Conservation (phyloP, 352 stramenopile genomes). For the Thalassiosira hispida region DNA sequence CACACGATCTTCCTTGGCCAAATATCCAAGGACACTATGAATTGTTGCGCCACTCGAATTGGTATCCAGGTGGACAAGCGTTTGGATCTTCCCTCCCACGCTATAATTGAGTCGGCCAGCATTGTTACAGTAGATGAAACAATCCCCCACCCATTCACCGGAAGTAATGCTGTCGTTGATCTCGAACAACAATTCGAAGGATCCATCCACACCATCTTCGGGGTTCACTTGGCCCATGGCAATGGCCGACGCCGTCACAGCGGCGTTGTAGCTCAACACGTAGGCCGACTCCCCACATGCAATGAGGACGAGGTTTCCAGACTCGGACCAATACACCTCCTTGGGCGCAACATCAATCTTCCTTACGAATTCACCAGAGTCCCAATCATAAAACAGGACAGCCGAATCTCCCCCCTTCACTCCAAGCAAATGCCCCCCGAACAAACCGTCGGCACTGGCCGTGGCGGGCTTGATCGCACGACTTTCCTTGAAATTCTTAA, state of each 20-base stretch:
- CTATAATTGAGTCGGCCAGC: slow-evolving; percentile 96
- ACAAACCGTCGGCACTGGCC: slow-evolving; percentile 93
- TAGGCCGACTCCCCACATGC: slow-evolving; percentile 95
- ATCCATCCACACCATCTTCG: slow-evolving; percentile 96
- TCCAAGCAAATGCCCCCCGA: slow-evolving; percentile 94
- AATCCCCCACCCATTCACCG: slow-evolving; percentile 99
- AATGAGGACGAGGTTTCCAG: slow-evolving; percentile 94
- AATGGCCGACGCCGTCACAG: slow-evolving; percentile 90
- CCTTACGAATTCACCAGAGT: slow-evolving; percentile 95
- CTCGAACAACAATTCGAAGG: slow-evolving; percentile 98
- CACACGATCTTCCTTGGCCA: slow-evolving; percentile 97
- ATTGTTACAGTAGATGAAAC: slow-evolving; percentile 98
- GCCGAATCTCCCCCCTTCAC: slow-evolving; percentile 93
- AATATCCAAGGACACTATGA: slow-evolving; percentile 96
- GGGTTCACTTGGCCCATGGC: slow-evolving; percentile 87
- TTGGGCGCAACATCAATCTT: slow-evolving; percentile 98
- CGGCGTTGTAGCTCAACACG: slow-evolving; percentile 94
- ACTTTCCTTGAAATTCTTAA: slow-evolving; percentile 99
- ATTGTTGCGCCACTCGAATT: slow-evolving; percentile 88
- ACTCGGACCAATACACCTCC: slow-evolving; percentile 97
- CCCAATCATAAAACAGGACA: slow-evolving; percentile 99
- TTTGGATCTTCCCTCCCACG: slow-evolving; percentile 99
- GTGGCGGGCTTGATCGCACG: slow-evolving; percentile 93
- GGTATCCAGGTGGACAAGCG: slow-evolving; percentile 92
- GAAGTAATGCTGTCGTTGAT: slow-evolving; percentile 95